phyloP scores from a whole-genome alignment of 139 green algal species.

The Tetraselmis striata region DNA sequence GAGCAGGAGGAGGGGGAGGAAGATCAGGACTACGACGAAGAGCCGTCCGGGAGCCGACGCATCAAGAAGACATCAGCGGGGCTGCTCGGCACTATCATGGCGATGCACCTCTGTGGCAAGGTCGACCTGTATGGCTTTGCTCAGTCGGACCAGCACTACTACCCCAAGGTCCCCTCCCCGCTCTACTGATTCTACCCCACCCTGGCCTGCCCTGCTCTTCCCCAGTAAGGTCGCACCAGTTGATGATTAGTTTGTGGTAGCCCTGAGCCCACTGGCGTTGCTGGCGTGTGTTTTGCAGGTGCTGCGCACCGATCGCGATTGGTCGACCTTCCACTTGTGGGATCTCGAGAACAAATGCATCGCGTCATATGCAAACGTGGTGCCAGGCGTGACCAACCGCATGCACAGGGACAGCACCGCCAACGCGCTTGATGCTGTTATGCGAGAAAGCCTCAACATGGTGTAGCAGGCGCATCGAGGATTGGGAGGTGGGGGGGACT shows the following conservation, averaged over 20 bases:
- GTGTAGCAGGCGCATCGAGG: no score
- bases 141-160: constrained; percentile 3
- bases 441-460: not conserved
- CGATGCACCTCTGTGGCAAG: not conserved
- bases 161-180: not conserved
- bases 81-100: not conserved
- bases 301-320: not conserved
- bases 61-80: not conserved
- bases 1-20: not conserved
- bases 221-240: no score
- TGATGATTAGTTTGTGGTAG: no score
- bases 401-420: not conserved
- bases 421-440: not conserved
- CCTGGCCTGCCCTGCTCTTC: no score
- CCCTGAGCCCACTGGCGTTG: no score
- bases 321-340: not conserved
- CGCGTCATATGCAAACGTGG: not conserved
- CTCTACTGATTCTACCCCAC: no score
- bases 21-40: not conserved
- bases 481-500: no score
- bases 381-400: not conserved
- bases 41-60: not conserved
- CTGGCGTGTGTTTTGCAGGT: no score
- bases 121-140: not conserved
- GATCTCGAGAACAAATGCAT: not conserved